Percentiles rank a stretch among this genome's conserved stretches.
Conservation (phyloP, 805 yeast genomes). For the Starmerella vaccinii region DNA sequence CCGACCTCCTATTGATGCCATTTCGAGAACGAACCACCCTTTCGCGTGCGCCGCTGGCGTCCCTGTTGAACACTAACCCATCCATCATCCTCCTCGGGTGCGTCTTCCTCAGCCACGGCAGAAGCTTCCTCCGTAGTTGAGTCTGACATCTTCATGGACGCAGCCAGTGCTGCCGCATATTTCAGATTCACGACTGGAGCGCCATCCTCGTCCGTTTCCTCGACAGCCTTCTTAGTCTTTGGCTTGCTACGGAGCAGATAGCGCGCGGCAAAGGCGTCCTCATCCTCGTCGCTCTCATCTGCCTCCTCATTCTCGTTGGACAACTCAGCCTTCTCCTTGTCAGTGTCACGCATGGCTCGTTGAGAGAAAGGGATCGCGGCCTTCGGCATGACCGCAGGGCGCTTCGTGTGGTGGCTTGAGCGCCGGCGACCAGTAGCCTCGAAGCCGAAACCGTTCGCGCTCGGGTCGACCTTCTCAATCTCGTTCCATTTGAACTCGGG, state of each 20-base stretch:
- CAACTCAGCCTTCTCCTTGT: neutral
- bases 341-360: conserved; percentile 16
- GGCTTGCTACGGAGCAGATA: conserved; percentile 22
- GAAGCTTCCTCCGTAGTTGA: conserved; percentile 3
- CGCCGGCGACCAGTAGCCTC: conserved; percentile 17
- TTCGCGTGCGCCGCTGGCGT: conserved; percentile 21
- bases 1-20: conserved; percentile 11
- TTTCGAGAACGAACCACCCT: conserved; percentile 21
- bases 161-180: conserved; percentile 26
- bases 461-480: conserved; percentile 20
- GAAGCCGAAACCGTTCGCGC: conserved; percentile 6
- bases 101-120: conserved; percentile 10
- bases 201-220: conserved; percentile 14
- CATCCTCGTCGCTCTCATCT: conserved; percentile 21
- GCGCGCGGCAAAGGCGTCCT: conserved; percentile 28
- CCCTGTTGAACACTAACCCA: conserved; percentile 24
- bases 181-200: conserved; percentile 21
- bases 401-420: conserved; percentile 19
- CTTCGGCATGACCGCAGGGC: conserved; percentile 23
- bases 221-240: conserved; percentile 11
- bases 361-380: conserved; percentile 24
- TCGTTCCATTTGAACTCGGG: conserved; percentile 28
- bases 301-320: conserved; percentile 5
- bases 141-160: conserved; percentile 23
- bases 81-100: conserved; percentile 23